Evolutionary conservation across 805 yeast species (phyloP), one percentile per base, ranked within the genome.

Genomic region (Kockiozyma suomiensis): DNA sequence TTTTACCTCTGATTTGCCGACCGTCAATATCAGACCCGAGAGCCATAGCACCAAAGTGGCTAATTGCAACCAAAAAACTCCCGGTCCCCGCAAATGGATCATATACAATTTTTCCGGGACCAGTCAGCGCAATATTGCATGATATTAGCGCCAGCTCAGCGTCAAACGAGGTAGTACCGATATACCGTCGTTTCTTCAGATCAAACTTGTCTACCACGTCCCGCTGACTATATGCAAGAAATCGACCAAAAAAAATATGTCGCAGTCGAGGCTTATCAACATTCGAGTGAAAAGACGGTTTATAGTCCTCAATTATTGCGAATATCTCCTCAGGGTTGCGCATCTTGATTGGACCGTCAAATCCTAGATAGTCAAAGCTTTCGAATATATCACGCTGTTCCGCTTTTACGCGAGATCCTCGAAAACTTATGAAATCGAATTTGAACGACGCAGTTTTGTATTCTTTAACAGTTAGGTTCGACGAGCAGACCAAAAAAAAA

Each of bases 61-160:
- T 90, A 12, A 91, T 96, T 0, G 97, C 92, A 1, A 90, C 87
- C 41, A 93, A 77, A 70, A 94, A 94, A 21, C 97, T 90, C 0
- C 99, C 99, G 0, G 99, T 94, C 0, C 99, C 99, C 2, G 89
- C 90, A 75, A 94, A 94, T 25, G 99, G 99, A 74, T 94, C 99
- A 70, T 90, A 93, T 70, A 88, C 82, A 2, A 91, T 70, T 55
- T 85, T 81, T 0, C 86, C 87, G 0, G 80, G 78, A 38, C 73
- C 78, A 13, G 87, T 90, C 64, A 88, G 91, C 0, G 88, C 97
- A 53, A 94, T 80, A 69, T 93, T 94, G 69, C 96, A 88, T 32
- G 96, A 87, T 15, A 92, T 87, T 49, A 94, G 75, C 0, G 97
- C 85, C 61, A 94, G 76, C 70, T 94, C 98, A 0, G 97, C 96